A percentile compares a stretch with the other conserved stretches of the same genome.
Conservation (phyloP, 768 basidiomycete genomes). For the Leccinum olivaceopallidum region DNA sequence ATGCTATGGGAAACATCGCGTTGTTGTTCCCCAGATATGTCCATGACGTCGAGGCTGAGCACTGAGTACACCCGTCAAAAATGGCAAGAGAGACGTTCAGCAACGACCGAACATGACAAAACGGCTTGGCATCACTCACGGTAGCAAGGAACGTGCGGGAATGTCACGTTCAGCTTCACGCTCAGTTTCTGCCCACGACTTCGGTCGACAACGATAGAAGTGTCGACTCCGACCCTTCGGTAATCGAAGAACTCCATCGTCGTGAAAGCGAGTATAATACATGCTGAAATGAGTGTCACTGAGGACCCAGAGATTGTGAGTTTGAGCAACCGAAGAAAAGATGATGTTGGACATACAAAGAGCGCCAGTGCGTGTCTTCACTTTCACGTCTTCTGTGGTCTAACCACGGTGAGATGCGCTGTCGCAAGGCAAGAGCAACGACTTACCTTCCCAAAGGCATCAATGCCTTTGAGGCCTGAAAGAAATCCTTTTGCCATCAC, state of each 20-base stretch:
- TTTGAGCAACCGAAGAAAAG: not conserved
- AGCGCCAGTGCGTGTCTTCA: conserved; percentile 94
- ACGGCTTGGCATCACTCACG: conserved; percentile 52
- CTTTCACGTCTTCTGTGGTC: conserved; percentile 99
- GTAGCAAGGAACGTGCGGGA: conserved; percentile 97
- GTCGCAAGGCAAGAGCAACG: not conserved
- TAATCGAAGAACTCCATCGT: conserved; percentile 97
- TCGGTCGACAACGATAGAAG: conserved; percentile 92
- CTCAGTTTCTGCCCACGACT: conserved; percentile 93
- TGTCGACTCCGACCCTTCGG: conserved; percentile 80
- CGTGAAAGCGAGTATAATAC: conserved; percentile 90
- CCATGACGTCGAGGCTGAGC: conserved; percentile 95
- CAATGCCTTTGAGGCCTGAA: conserved; percentile 82
- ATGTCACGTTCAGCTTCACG: conserved; percentile 89
- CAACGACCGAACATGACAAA: not conserved
- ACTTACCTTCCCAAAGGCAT: conserved; percentile 98
- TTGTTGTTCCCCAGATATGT: conserved; percentile 95
- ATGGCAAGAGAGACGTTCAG: conserved; percentile 1
- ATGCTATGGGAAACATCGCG: conserved; percentile 89
- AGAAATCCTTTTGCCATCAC: conserved; percentile 80
- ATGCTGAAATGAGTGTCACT: conserved; percentile 93
- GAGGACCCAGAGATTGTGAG: conserved; percentile 11
- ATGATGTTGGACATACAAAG: conserved; percentile 57
- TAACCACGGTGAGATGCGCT: conserved; percentile 35
- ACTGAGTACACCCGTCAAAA: conserved; percentile 49